Evolutionary conservation across 2,329 filamentous ascomycete genomes (phyloP), one percentile per base, ranked within the genome.

Genomic region (Cercospora sesami): DNA sequence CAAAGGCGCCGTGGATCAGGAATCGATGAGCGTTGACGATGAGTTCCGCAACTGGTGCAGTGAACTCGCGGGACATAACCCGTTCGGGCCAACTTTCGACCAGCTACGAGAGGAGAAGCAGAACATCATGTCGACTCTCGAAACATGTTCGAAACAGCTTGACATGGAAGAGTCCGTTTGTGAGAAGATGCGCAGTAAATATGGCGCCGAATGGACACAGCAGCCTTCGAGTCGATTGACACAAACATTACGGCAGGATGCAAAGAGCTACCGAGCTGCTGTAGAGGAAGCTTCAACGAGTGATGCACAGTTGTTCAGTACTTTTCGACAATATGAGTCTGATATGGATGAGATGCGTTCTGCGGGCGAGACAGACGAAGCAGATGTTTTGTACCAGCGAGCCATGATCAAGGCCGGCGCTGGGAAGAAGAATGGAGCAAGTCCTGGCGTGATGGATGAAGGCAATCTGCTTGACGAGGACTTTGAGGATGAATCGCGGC

Each of bases 171-270:
- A 98, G 81, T 96, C 92, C 65, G 92, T 98, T 0, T 99, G 95
- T 78, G 95, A 99, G 79, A 99, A 98, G 84, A 99, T 99, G 95
- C 88, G 95, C 58, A 96, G 93, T 12, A 99, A 99, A 79, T 98
- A 98, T 78, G 94, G 94, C 65, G 86, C 86, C 30, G 94, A 98
- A 64, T 99, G 95, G 95, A 97, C 93, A 18, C 95, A 99, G 76
- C 95, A 99, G 76, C 95, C 95, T 10, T 98, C 94, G 78, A 92
- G 92, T 33, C 86, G 92, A 66, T 85, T 99, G 48, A 99, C 94
- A 1, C 89, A 91, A 4, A 98, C 94, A 0, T 82, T 99, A 60
- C 87, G 94, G 65, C 90, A 89, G 67, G 95, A 99, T 77, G 91
- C 98, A 63, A 86, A 91, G 69, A 94, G 91, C 75, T 97, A 98